Evolutionary conservation across 2,329 filamentous ascomycete genomes (phyloP), one percentile per base, ranked within the genome.

Genomic region (Anisogramma anomala): DNA sequence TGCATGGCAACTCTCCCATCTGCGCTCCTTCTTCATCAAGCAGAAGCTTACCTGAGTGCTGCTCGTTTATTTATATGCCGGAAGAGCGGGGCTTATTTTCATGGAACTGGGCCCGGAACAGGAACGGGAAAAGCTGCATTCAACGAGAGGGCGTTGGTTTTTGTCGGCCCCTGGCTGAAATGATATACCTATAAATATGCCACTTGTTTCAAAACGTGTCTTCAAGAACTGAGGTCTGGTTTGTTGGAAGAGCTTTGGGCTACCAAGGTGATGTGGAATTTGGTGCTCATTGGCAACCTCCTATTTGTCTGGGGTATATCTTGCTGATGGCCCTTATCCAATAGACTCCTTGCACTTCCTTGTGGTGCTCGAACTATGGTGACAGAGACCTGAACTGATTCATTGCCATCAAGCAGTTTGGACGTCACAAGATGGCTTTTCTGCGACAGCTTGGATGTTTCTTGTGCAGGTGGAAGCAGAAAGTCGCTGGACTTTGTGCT

Each of bases 21-120:
- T 98, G 54, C 77, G 91, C 53, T 83, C 84, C 34, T 98, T 98
- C 75, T 98, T 98, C 70, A 98, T 98, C 71, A 98, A 98, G 75
- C 89, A 96, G 71, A 98, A 98, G 74, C 79, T 98, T 61, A 96
- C 91, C 46, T 98, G 31, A 35, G 27, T 30, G n/a, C 8, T 15
- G 10, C 17, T 23, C 15, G 20, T 17, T 13, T 33, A 26, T 22
- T 22, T 30, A n/a, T 35, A 4, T 47, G 36, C 9, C 6, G 22
- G 40, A 39, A 47, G 37, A 36, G 31, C 31, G 41, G 37, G 36
- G 31, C 33, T 8, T 27, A 22, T 36, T n/a, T 28, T 43, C 18
- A 40, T 40, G 40, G 36, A 26, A 17, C 33, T 19, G 36, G 14
- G 28, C 19, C 20, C 18, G 40, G 25, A 18, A 40, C 25, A 27